Evolutionary conservation across 768 basidiomycete species (phyloP).

Genomic region (Trametes elegans): DNA sequence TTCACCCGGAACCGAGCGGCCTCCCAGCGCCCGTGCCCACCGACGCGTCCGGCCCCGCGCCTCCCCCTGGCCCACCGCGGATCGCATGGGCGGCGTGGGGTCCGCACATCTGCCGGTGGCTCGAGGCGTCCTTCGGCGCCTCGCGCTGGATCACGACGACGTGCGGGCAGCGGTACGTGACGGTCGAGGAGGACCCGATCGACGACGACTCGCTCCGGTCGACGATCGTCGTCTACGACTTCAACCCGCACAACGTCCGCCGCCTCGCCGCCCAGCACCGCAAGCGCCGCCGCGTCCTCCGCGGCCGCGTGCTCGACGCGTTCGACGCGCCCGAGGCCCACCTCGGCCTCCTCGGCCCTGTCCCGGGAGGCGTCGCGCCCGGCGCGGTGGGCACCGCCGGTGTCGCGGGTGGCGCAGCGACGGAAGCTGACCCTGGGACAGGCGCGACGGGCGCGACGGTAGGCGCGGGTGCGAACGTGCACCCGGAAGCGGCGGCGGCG

Average conservation of each 20-base stretch:
- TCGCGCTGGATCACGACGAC: slow-evolving; percentile 33
- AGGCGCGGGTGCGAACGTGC: not conserved
- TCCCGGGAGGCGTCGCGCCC: not conserved
- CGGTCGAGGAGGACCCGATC: slow-evolving; percentile 13
- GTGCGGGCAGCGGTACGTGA: slow-evolving; percentile 30
- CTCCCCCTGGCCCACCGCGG: not conserved
- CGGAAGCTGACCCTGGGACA: not conserved
- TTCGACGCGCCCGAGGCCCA: too few relatives aligned
- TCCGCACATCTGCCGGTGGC: slow-evolving; percentile 24
- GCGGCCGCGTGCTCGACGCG: not conserved
- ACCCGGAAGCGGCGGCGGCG: not conserved
- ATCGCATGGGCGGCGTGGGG: slow-evolving; percentile 28
- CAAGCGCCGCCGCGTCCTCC: slow-evolving; percentile 7
- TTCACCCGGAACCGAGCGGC: not conserved
- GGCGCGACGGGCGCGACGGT: not conserved
- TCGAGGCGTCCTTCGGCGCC: slow-evolving; percentile 24
- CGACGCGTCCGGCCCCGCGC: not conserved
- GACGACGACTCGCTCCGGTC: slow-evolving; percentile 9
- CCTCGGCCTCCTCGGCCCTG: too few relatives aligned
- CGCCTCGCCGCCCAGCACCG: slow-evolving; percentile 14
- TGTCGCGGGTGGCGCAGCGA: not conserved
- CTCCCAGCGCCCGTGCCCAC: not conserved
- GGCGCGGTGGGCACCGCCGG: not conserved
- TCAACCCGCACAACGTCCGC: slow-evolving; percentile 25
- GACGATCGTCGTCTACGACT: slow-evolving; percentile 27